A percentile compares a stretch with the other conserved stretches of the same genome.
Evolutionary conservation across 768 basidiomycete genomes (phyloP).

Genomic region (Pisolithus microcarpus): DNA sequence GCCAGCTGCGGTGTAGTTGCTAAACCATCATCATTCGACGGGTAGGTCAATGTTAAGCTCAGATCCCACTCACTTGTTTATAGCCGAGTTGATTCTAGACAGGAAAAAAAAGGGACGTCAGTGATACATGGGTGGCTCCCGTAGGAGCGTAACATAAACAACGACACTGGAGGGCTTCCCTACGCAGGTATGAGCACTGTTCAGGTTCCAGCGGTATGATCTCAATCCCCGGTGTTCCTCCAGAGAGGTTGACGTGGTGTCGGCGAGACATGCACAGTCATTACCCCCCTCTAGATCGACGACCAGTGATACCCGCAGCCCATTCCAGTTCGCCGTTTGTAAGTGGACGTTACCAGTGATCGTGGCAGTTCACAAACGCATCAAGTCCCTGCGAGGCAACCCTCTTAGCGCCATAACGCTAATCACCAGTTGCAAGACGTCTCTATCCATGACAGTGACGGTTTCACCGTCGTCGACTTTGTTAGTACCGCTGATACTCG

Average conservation of each 20-base stretch:
- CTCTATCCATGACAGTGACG: slow-evolving; percentile 31
- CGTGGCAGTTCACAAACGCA: slow-evolving; percentile 24
- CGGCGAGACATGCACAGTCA: slow-evolving; percentile 11
- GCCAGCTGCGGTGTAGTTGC: slow-evolving; percentile 86
- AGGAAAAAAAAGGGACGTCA: slow-evolving; percentile 37
- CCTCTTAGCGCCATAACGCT: slow-evolving; percentile 19
- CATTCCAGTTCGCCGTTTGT: slow-evolving; percentile 60
- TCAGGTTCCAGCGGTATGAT: slow-evolving; percentile 98
- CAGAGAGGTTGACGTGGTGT: slow-evolving; percentile 7
- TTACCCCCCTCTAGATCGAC: slow-evolving; percentile 21
- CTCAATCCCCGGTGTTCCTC: slow-evolving; percentile 66
- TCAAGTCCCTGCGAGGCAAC: slow-evolving; percentile 24
- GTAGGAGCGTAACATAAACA: slow-evolving; percentile 35
- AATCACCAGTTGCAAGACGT: slow-evolving; percentile 56
- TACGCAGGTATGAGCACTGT: slow-evolving; percentile 97
- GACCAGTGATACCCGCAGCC: slow-evolving; percentile 85
- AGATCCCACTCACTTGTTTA: slow-evolving; percentile 48
- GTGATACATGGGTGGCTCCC: slow-evolving; percentile 36
- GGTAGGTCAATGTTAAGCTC: not conserved
- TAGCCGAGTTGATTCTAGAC: slow-evolving; percentile 68
- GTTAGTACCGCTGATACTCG: slow-evolving; percentile 7
- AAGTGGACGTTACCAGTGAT: slow-evolving; percentile 68
- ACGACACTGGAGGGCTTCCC: slow-evolving; percentile 82
- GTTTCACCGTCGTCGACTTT: slow-evolving; percentile 18
- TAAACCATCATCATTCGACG: slow-evolving; percentile 22